Base-by-base conservation (phyloP, 768 basidiomycete species). In the Strobilomyces dryophilus region DNA sequence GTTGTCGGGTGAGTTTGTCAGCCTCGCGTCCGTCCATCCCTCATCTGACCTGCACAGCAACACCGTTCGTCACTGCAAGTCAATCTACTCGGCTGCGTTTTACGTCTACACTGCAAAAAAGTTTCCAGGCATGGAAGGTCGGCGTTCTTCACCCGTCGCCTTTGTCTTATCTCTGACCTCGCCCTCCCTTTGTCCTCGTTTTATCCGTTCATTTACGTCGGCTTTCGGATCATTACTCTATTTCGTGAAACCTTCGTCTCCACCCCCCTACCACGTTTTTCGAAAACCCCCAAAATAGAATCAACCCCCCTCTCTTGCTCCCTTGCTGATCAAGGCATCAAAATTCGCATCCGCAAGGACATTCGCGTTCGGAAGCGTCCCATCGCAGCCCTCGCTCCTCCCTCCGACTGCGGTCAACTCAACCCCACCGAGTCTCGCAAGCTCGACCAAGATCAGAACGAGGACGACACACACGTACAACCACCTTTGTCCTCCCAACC, bases 51-150 rank as follows among this genome's bases (percentile, higher is more conserved):
- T 39, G 9, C 47, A 44, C 68, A 91, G 89, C 14, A 85, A 86
- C 61, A 87, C 86, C 54, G 92, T 95, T 35, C 85, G 85, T 39
- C 92, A 94, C 66, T 95, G 93, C 74, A 91, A 90, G 64, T 88
- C 87, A 0, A 92, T 93, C 52, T 89, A 86, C 70, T 93, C 92
- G 0, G 81, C 85, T 1, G 83, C 89, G 0, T 98, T 98, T 71
- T 92, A 94, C 57, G 95, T 97, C 11, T 97, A 93, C 68, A 93
- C 93, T 0, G 91, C 92, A 15, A 97, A 97, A 79, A 93, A 94
- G 71, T 97, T 95, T 66, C 93, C 94, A 0, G 93, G 94, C 24
- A 95, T 95, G 90, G 90, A 92, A 77, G 87, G 92, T 90, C 58
- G 24, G 83, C 71, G 10, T 27, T 37, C 26, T 43, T 36, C 14